Evolutionary conservation across 2,329 filamentous ascomycete genomes (phyloP).

Genomic region (Chaetomium olivaceum): DNA sequence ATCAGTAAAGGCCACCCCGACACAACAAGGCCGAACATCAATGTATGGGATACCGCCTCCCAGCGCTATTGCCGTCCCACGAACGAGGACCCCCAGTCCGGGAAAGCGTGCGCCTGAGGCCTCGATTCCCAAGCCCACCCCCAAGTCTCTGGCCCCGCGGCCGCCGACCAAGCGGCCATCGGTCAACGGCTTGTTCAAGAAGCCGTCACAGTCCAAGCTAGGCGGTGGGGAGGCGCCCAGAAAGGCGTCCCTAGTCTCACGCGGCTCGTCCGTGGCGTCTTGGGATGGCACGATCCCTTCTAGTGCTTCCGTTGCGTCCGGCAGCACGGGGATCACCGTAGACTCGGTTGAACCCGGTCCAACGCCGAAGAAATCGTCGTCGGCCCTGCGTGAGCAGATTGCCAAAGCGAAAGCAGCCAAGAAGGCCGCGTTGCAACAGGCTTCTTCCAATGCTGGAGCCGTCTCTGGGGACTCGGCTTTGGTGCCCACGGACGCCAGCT

Average conservation of each 20-base stretch:
- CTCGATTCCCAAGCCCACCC: constrained; percentile 43
- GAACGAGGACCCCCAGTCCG: constrained; percentile 44
- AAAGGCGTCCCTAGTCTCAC: constrained; percentile 44
- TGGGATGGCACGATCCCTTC: constrained; percentile 41
- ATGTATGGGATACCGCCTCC: constrained; percentile 40
- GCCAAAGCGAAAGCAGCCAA: constrained; percentile 87
- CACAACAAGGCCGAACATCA: constrained; percentile 32
- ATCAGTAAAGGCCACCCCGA: constrained; percentile 33
- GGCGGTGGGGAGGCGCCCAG: constrained; percentile 37
- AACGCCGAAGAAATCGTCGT: constrained; percentile 66
- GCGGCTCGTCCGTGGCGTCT: constrained; percentile 43
- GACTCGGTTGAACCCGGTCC: constrained; percentile 40
- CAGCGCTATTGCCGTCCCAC: constrained; percentile 35
- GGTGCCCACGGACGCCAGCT: constrained; percentile 50
- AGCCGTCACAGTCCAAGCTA: constrained; percentile 51
- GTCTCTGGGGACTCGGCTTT: constrained; percentile 41
- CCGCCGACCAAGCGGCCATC: constrained; percentile 55
- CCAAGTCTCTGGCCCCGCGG: constrained; percentile 50
- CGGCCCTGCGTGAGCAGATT: constrained; percentile 83
- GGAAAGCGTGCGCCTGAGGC: constrained; percentile 39
- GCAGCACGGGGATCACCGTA: constrained; percentile 39
- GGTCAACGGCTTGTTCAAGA: constrained; percentile 55
- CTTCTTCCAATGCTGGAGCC: constrained; percentile 29
- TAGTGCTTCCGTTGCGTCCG: constrained; percentile 41
- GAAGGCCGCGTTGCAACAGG: constrained; percentile 54